These are phyloP conservation scores for Stephania japonica DNA, from an alignment of 164 flowering plant genomes.

Conservation along the genomic window DNA sequence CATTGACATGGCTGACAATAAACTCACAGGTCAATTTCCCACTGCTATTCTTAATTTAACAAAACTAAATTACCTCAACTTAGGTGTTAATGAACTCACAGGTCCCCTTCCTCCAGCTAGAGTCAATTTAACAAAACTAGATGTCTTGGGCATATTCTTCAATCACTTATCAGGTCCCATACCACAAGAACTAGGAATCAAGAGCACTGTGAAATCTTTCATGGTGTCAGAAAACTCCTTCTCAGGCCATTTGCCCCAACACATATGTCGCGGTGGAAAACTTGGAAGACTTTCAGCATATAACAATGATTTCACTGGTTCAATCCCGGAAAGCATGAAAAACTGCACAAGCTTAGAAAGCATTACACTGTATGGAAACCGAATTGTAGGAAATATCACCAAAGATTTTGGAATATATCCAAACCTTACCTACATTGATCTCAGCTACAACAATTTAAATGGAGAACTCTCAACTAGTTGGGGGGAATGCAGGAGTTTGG, in stretches of 20 bases:
- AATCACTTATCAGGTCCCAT: slow-evolving; percentile 4
- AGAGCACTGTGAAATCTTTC: background rate
- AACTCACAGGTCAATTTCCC: background rate
- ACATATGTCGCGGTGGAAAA: background rate
- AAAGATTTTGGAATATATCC: slow-evolving; percentile 1
- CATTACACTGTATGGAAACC: background rate
- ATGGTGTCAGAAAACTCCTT: background rate
- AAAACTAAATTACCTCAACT: background rate
- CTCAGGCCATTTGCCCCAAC: slow-evolving; percentile 1
- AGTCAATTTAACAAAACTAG: background rate
- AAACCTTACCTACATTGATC: background rate
- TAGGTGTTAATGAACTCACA: background rate
- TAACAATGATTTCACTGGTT: slow-evolving; percentile 5
- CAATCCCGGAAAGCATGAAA: slow-evolving; percentile 10
- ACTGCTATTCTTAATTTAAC: background rate
- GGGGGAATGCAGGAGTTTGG: background rate
- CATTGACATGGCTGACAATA: background rate
- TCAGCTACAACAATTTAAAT: slow-evolving; percentile 1
- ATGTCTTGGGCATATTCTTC: background rate
- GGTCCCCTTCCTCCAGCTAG: background rate
- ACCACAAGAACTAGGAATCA: background rate
- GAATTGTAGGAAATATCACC: background rate
- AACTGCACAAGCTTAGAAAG: background rate
- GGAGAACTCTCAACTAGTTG: slow-evolving; percentile 5
- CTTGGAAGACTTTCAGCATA: background rate